A percentile compares a stretch with the other conserved stretches of the same genome.
Evolutionary conservation across 2,329 filamentous ascomycete species (phyloP).

Genomic region (Coleophoma crateriformis): DNA sequence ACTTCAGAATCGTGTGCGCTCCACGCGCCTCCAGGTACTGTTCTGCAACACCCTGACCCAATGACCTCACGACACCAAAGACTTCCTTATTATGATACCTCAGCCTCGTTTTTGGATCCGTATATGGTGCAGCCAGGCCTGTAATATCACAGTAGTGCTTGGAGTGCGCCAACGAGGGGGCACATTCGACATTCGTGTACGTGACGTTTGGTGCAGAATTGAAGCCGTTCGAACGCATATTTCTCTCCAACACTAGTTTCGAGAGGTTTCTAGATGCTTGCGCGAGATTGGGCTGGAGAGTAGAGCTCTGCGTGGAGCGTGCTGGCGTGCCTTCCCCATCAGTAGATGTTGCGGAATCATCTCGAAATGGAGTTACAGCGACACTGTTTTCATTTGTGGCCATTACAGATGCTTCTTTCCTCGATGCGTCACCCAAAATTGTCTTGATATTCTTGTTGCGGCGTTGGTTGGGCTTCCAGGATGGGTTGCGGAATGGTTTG

Average conservation of each 20-base stretch:
- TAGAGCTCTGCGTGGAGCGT: conserved; percentile 28
- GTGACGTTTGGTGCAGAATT: conserved; percentile 62
- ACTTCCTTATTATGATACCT: conserved; percentile 92
- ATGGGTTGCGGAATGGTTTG: conserved; percentile 84
- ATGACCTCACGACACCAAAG: conserved; percentile 72
- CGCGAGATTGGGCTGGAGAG: conserved; percentile 65
- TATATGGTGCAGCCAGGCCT: conserved; percentile 83
- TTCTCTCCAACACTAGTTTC: conserved; percentile 85
- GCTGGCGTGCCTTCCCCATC: conserved; percentile 40
- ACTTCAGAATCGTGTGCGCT: conserved; percentile 70
- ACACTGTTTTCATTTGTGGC: conserved; percentile 80
- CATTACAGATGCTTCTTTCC: conserved; percentile 82
- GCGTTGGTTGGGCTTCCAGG: conserved; percentile 89
- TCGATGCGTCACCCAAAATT: conserved; percentile 82
- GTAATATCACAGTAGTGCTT: conserved; percentile 96
- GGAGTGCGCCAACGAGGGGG: conserved; percentile 78
- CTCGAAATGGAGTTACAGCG: conserved; percentile 57
- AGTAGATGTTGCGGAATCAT: conserved; percentile 50
- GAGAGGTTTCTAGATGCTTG: conserved; percentile 83
- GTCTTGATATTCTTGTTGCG: conserved; percentile 99
- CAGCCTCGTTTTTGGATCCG: conserved; percentile 90
- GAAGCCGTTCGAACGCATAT: conserved; percentile 40
- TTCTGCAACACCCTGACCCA: conserved; percentile 81
- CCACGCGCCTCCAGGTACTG: conserved; percentile 84
- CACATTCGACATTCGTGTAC: conserved; percentile 95